Percentiles rank a stretch among this genome's conserved stretches.
Conservation (phyloP, 306 rosid species). For the Cucumis hystrix region DNA sequence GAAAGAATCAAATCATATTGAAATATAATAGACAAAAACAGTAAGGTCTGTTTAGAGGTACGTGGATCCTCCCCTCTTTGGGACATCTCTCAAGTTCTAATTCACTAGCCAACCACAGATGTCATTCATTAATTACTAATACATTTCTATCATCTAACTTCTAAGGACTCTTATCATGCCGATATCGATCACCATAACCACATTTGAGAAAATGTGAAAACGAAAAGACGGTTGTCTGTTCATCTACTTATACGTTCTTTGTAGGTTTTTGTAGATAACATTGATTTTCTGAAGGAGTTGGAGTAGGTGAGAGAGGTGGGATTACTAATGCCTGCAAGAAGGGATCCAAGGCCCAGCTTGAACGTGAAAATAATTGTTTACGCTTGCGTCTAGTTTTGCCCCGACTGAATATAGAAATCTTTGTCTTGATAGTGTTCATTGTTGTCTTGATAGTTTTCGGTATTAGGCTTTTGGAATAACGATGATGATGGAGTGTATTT, state of each 20-base stretch:
- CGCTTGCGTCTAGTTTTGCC: not conserved
- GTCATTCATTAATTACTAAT: no score
- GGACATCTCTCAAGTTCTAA: no score
- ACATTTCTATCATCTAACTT: no score
- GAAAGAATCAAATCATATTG: no score
- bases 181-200: no score
- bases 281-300: conserved; percentile 65
- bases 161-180: no score
- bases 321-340: conserved; percentile 10
- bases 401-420: not conserved
- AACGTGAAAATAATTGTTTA: not conserved
- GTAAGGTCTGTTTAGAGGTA: no score
- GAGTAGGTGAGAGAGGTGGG: conserved; percentile 24
- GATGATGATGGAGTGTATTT: not conserved
- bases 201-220: no score
- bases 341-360: conserved; percentile 15
- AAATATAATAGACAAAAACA: no score
- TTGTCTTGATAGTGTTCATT: not conserved
- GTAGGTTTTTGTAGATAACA: conserved; percentile 94
- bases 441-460: not conserved
- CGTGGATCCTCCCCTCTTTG: no score
- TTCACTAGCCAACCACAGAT: no score
- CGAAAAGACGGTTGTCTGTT: no score
- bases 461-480: not conserved
- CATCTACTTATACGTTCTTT: not conserved